phyloP scores from a whole-genome alignment of 148 eudicot species.

The Cornus controversa region DNA sequence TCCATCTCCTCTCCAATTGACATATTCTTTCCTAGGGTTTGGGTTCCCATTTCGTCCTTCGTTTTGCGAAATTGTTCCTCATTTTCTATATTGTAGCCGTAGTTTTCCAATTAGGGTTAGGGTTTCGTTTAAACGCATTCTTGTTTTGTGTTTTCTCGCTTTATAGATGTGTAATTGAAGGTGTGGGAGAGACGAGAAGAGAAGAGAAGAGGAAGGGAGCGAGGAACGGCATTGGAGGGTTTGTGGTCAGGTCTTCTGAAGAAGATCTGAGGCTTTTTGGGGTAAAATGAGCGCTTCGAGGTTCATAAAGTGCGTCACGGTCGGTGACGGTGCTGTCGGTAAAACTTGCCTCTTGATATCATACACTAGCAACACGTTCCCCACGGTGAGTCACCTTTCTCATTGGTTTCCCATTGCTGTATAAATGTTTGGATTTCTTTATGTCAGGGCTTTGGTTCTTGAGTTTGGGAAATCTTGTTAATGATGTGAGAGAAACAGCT shows the following conservation, averaged over 20 bases:
- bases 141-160: background rate
- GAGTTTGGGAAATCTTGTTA: background rate
- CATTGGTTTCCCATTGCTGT: background rate
- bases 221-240: background rate
- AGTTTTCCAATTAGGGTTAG: slow-evolving; percentile 17
- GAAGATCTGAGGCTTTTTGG: slow-evolving; percentile 49
- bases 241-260: slow-evolving; percentile 37
- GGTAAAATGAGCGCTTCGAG: slow-evolving; percentile 81
- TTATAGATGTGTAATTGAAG: slow-evolving; percentile 5
- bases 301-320: slow-evolving; percentile 92
- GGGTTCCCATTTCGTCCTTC: slow-evolving; percentile 21
- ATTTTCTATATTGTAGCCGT: background rate
- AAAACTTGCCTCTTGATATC: slow-evolving; percentile 90
- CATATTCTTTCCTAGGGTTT: slow-evolving; percentile 20
- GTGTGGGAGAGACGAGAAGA: slow-evolving; percentile 7
- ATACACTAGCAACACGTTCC: slow-evolving; percentile 96
- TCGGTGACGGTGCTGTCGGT: slow-evolving; percentile 94
- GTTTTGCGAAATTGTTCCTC: background rate
- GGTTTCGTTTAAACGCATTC: slow-evolving; percentile 9
- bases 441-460: background rate
- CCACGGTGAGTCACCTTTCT: slow-evolving; percentile 52
- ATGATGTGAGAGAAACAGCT: background rate
- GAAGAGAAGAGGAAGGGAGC: slow-evolving; percentile 6
- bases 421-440: background rate
- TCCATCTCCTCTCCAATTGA: slow-evolving; percentile 21